Evolutionary conservation across 2,329 filamentous ascomycete genomes (phyloP).

Genomic region (Trichophyton rubrum): DNA sequence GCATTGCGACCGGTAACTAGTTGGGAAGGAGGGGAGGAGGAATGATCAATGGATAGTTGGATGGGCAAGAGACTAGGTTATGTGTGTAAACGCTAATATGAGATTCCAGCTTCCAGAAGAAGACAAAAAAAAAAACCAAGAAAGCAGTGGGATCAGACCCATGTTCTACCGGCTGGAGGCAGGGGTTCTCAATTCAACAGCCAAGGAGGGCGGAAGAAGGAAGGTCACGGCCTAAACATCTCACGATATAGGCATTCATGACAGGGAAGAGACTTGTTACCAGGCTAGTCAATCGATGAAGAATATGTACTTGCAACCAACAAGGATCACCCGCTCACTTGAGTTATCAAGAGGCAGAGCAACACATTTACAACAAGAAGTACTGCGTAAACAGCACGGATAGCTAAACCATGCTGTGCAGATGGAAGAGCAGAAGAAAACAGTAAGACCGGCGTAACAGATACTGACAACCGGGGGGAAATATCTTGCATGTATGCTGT

Average conservation of each 20-base stretch:
- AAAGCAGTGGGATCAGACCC: not conserved
- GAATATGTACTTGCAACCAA: not conserved
- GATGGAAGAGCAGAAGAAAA: not conserved
- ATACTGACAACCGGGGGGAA: not conserved
- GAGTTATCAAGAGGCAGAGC: not conserved
- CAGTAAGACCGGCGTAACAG: not conserved
- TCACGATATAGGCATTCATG: not conserved
- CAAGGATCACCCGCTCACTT: not conserved
- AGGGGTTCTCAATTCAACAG: not conserved
- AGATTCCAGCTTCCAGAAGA: not conserved
- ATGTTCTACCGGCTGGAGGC: slow-evolving; percentile 1
- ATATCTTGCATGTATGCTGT: not conserved
- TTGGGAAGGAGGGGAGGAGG: no score
- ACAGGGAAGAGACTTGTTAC: not conserved
- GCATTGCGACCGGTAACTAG: not conserved
- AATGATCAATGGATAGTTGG: not conserved
- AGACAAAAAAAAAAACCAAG: not conserved
- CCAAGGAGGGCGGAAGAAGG: not conserved
- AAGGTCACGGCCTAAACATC: not conserved
- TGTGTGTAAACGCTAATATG: not conserved
- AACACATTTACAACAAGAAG: not conserved
- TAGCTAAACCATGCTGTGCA: not conserved
- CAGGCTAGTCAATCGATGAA: no score
- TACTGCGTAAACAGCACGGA: not conserved
- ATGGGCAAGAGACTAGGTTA: not conserved